Percentiles rank a stretch among this genome's conserved stretches.
These are phyloP conservation scores for Heterobasidion parviporum DNA, from an alignment of 1,284 basidiomycete genomes.

Conservation along the genomic window DNA sequence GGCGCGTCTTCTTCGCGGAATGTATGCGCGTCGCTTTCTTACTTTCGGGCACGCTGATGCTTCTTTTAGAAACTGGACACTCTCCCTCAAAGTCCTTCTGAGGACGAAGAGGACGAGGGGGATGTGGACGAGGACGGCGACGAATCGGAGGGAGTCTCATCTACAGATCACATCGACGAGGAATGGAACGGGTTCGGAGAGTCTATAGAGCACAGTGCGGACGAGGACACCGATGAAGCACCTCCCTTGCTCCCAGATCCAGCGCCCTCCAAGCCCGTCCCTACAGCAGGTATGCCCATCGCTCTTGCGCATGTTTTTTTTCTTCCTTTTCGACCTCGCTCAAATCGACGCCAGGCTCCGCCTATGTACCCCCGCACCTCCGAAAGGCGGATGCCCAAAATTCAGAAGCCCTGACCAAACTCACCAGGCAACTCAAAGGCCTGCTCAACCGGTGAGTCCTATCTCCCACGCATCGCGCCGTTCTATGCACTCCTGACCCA, in stretches of 20 bases:
- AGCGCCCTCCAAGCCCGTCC: neutral
- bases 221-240: neutral
- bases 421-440: constrained; percentile 80
- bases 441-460: constrained; percentile 70
- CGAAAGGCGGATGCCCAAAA: constrained; percentile 31
- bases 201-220: neutral
- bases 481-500: neutral
- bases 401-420: constrained; percentile 51
- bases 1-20: constrained; percentile 27
- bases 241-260: neutral
- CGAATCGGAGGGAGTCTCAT: constrained; percentile 5
- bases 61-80: neutral
- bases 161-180: constrained; percentile 5
- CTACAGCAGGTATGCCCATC: neutral
- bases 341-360: constrained; percentile 21
- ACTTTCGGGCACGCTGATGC: constrained; percentile 13
- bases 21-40: constrained; percentile 26
- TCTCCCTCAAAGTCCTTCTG: constrained; percentile 6
- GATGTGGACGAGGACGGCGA: constrained; percentile 11
- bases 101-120: constrained; percentile 14
- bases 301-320: neutral
- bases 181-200: constrained; percentile 19
- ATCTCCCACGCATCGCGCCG: neutral
- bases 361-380: constrained; percentile 62
- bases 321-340: too few relatives aligned